Evolutionary conservation across 495 filamentous ascomycete genomes (phyloP).

Genomic region (Tuber indicum): DNA sequence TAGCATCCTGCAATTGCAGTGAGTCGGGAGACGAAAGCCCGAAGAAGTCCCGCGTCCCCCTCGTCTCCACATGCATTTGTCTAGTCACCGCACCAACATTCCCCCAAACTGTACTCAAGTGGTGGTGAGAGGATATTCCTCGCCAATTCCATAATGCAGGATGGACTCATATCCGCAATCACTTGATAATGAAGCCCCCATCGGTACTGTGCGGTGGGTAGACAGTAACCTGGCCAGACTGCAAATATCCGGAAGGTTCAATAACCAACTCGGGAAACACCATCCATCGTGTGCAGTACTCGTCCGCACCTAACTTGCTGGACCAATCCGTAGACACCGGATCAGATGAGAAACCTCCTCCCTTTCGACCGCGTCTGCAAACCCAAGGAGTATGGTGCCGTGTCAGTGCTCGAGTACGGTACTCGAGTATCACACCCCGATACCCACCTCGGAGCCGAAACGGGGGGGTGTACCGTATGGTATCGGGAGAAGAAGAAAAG

Average conservation of each 20-base stretch:
- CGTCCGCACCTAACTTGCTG: not conserved
- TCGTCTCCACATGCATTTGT: not conserved
- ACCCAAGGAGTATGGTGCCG: not conserved
- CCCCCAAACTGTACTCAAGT: not conserved
- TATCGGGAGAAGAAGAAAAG: not conserved
- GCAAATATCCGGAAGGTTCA: not conserved
- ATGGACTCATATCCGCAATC: not conserved
- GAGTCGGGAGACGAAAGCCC: not conserved
- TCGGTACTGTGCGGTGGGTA: not conserved
- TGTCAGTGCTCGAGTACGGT: not conserved
- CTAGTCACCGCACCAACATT: not conserved
- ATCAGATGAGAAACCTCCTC: not conserved
- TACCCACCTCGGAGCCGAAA: not conserved
- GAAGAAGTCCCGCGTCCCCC: not conserved
- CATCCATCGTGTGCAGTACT: not conserved
- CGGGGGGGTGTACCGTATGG: not conserved
- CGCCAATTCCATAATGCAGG: not conserved
- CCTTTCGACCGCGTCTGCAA: not conserved
- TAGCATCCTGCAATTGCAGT: not conserved
- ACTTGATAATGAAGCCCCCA: not conserved
- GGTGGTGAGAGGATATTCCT: not conserved
- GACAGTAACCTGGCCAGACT: not conserved
- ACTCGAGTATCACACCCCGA: not conserved
- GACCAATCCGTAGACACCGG: not conserved
- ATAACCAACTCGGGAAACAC: not conserved